Conservation (phyloP, 495 filamentous ascomycete species). For the Penicillium daleae region DNA sequence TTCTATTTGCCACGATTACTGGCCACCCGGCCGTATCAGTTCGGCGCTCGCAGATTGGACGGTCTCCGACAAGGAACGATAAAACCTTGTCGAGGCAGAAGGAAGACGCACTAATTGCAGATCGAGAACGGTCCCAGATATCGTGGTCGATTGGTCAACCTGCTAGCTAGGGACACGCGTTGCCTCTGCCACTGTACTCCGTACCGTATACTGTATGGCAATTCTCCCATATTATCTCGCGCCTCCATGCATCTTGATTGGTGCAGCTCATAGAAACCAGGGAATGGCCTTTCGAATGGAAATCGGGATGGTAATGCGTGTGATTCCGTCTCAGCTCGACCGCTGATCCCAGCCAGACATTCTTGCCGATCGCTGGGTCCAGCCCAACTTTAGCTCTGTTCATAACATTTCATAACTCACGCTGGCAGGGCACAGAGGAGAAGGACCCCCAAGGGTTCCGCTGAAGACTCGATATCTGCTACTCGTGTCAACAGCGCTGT, state of each 20-base stretch:
- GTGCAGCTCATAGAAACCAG: not conserved
- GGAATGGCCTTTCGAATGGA: conserved; percentile 9
- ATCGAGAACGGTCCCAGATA: not conserved
- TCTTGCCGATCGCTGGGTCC: conserved; percentile 8
- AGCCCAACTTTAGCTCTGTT: not conserved
- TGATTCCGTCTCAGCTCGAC: conserved; percentile 10
- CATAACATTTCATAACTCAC: not conserved
- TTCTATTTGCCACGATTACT: not conserved
- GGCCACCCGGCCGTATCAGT: not conserved
- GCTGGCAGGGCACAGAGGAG: not conserved
- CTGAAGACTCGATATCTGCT: not conserved
- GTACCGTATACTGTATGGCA: no score
- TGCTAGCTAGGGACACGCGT: not conserved
- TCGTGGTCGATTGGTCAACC: not conserved
- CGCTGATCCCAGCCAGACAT: conserved; percentile 25
- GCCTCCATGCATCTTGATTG: not conserved
- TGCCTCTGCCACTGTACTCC: not conserved
- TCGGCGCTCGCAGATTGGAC: not conserved
- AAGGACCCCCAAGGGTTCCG: not conserved
- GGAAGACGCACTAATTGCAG: not conserved
- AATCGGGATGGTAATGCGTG: conserved; percentile 11
- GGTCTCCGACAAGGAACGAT: not conserved
- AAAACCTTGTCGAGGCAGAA: not conserved
- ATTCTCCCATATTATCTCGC: no score
- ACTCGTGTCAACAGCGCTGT: not conserved